Conservation (phyloP, 495 filamentous ascomycete species). For the Penicillium verhagenii region DNA sequence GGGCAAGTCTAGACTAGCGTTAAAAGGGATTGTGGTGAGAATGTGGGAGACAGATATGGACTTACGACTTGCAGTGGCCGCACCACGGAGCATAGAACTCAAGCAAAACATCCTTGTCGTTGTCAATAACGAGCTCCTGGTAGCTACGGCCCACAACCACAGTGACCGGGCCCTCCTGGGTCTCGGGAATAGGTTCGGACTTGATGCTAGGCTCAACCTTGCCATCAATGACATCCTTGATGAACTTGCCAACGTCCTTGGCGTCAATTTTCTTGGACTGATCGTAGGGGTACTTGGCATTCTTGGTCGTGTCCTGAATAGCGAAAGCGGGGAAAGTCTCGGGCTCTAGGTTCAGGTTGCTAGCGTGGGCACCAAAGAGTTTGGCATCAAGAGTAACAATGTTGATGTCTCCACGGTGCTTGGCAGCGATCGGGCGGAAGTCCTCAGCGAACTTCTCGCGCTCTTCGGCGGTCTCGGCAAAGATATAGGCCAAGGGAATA, state of each 20-base stretch:
- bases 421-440: slow-evolving; percentile 54
- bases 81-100: slow-evolving; percentile 99
- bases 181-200: slow-evolving; percentile 95
- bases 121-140: slow-evolving; percentile 86
- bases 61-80: slow-evolving; percentile 94
- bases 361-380: slow-evolving; percentile 90
- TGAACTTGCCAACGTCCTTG: slow-evolving; percentile 77
- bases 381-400: slow-evolving; percentile 97
- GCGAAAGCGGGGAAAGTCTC: slow-evolving; percentile 96
- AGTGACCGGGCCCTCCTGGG: slow-evolving; percentile 83
- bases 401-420: slow-evolving; percentile 80
- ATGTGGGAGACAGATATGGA: slow-evolving; percentile 1
- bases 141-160: slow-evolving; percentile 94
- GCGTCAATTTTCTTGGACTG: slow-evolving; percentile 77
- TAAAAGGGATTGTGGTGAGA: not conserved
- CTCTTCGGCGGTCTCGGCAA: slow-evolving; percentile 90
- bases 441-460: slow-evolving; percentile 71
- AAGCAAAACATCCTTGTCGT: slow-evolving; percentile 93
- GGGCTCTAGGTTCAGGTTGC: slow-evolving; percentile 95
- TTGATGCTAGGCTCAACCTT: slow-evolving; percentile 95
- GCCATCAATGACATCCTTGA: slow-evolving; percentile 82
- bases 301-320: slow-evolving; percentile 94
- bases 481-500: slow-evolving; percentile 95
- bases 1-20: slow-evolving; percentile 50
- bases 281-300: slow-evolving; percentile 94